Percentiles rank a stretch among this genome's conserved stretches.
These are phyloP conservation scores for Populus simonii DNA, from an alignment of 345 rosid species.

Conservation along the genomic window DNA sequence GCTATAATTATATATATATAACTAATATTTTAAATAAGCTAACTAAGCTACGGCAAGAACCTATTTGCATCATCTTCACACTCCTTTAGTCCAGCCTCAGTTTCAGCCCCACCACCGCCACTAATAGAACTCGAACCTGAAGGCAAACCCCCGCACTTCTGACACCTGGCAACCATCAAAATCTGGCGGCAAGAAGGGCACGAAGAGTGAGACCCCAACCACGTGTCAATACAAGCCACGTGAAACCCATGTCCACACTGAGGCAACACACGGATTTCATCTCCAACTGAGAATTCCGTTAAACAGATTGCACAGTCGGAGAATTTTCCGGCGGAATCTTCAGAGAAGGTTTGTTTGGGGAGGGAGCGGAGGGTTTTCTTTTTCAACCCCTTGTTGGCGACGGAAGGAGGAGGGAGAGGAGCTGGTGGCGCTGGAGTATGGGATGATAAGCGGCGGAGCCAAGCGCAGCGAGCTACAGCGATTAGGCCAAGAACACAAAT, in stretches of 20 bases:
- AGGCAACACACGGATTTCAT: constrained; percentile 77
- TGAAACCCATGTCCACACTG: constrained; percentile 94
- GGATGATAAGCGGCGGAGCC: constrained; percentile 76
- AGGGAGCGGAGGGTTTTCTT: constrained; percentile 76
- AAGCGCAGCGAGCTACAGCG: constrained; percentile 81
- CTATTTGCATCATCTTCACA: constrained; percentile 48
- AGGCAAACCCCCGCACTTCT: constrained; percentile 73
- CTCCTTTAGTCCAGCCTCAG: constrained; percentile 42
- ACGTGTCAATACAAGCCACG: constrained; percentile 78
- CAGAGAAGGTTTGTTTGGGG: constrained; percentile 57
- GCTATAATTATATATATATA: background rate
- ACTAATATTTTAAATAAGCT: background rate
- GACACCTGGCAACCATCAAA: constrained; percentile 56
- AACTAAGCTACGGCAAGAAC: constrained; percentile 38
- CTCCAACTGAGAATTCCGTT: constrained; percentile 63
- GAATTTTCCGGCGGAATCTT: constrained; percentile 42
- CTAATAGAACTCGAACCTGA: constrained; percentile 38
- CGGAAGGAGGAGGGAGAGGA: constrained; percentile 29
- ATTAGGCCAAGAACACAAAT: constrained; percentile 81
- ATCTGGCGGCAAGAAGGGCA: constrained; percentile 94
- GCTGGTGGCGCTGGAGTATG: constrained; percentile 9
- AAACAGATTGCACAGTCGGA: constrained; percentile 84
- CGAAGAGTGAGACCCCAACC: constrained; percentile 91
- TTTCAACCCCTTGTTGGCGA: constrained; percentile 74
- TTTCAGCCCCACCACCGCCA: constrained; percentile 7